Evolutionary conservation across 805 yeast genomes (phyloP).

Genomic region (Schwanniomyces occidentalis): DNA sequence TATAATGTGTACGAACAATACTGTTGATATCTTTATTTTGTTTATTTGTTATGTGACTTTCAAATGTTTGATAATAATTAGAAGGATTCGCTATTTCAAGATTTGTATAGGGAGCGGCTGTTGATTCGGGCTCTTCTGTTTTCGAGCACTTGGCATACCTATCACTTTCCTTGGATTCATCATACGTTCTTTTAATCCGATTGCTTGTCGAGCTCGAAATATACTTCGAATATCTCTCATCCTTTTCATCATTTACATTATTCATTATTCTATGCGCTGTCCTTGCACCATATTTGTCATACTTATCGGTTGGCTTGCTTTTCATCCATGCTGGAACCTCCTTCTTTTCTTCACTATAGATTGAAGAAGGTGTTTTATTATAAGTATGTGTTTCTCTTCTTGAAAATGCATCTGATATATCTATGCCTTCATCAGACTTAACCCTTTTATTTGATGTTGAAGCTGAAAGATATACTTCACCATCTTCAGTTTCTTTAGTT

Average conservation of each 20-base stretch:
- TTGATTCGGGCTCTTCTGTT: constrained; percentile 6
- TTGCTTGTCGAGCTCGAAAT: constrained; percentile 2
- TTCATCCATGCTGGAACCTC: constrained; percentile 43
- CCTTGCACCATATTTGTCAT: constrained; percentile 40
- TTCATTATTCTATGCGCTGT: constrained; percentile 2
- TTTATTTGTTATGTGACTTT: constrained; percentile 34
- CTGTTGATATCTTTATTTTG: constrained; percentile 52
- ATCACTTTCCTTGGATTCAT: not conserved
- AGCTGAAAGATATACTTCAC: not conserved
- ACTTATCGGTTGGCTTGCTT: constrained; percentile 27
- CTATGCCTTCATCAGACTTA: constrained; percentile 8
- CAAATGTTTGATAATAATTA: constrained; percentile 36
- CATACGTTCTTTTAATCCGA: constrained; percentile 7
- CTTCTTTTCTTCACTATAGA: constrained; percentile 24
- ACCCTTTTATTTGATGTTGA: constrained; percentile 5
- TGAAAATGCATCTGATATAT: constrained; percentile 23
- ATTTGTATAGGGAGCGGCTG: constrained; percentile 20
- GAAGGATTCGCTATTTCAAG: constrained; percentile 25
- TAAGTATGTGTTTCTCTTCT: constrained; percentile 15
- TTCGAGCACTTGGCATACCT: not conserved
- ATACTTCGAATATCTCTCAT: constrained; percentile 14
- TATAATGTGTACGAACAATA: constrained; percentile 80
- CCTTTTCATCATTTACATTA: constrained; percentile 2
- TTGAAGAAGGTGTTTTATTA: constrained; percentile 16
- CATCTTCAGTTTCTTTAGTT: too few relatives aligned